Conservation (phyloP, 257 asterid species). For the Solanum acaule region DNA sequence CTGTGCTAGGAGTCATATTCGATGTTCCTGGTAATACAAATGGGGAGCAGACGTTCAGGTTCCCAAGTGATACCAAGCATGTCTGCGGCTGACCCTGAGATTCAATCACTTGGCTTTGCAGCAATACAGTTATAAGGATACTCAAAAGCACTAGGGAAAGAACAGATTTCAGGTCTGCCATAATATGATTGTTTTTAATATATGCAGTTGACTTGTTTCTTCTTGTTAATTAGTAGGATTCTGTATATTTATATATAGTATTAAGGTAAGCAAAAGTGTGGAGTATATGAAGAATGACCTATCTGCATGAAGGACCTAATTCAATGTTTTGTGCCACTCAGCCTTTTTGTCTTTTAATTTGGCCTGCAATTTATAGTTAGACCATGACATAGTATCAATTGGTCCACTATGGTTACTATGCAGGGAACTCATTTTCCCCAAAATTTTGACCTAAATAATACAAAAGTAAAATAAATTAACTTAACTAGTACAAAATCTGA, state of each 20-base stretch:
- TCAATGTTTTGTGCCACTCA: not conserved
- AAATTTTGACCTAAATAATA: not conserved
- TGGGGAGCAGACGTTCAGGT: constrained; percentile 20
- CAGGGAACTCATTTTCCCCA: not conserved
- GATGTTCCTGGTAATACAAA: constrained; percentile 11
- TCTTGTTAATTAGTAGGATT: not conserved
- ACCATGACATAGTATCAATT: not conserved
- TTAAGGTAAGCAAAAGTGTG: not conserved
- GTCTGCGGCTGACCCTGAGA: constrained; percentile 10
- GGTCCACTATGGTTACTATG: not conserved
- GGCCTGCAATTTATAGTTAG: not conserved
- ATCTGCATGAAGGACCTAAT: not conserved
- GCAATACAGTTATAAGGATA: not conserved
- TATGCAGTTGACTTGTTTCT: not conserved
- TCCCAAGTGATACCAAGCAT: constrained; percentile 26
- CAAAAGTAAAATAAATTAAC: not conserved
- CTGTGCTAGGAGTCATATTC: not conserved
- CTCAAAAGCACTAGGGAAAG: not conserved
- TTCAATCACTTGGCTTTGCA: not conserved
- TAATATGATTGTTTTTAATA: not conserved
- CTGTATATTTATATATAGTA: not conserved
- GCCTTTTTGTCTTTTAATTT: not conserved
- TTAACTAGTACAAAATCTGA: not conserved
- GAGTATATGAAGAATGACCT: not conserved
- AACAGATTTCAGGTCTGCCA: not conserved